Conservation (phyloP, 164 flowering plant genomes). For the Vitis vinifera region ASM3070453v1 NC_081813.1:2462001-2462500, state of each 20-base stretch:
- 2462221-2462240: not conserved
- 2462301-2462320: conserved; percentile 30
- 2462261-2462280: conserved; percentile 55
- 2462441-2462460: not conserved
- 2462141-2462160: not conserved
- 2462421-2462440: conserved; percentile 14
- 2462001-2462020: conserved; percentile 14
- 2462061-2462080: not conserved
- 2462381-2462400: conserved; percentile 18
- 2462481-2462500: conserved; percentile 10
- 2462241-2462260: not conserved
- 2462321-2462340: conserved; percentile 25
- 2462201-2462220: no score
- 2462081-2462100: not conserved
- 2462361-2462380: conserved; percentile 7
- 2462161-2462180: no score
- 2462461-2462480: conserved; percentile 15
- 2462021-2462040: not conserved
- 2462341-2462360: conserved; percentile 23
- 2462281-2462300: conserved; percentile 18
- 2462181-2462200: no score
- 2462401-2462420: conserved; percentile 16
- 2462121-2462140: no score
- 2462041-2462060: no score
- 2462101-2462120: not conserved